Percentiles rank a stretch among this genome's conserved stretches.
These are phyloP conservation scores for Fistulina hepatica DNA, from an alignment of 1,284 basidiomycete species.

Conservation along the genomic window DNA sequence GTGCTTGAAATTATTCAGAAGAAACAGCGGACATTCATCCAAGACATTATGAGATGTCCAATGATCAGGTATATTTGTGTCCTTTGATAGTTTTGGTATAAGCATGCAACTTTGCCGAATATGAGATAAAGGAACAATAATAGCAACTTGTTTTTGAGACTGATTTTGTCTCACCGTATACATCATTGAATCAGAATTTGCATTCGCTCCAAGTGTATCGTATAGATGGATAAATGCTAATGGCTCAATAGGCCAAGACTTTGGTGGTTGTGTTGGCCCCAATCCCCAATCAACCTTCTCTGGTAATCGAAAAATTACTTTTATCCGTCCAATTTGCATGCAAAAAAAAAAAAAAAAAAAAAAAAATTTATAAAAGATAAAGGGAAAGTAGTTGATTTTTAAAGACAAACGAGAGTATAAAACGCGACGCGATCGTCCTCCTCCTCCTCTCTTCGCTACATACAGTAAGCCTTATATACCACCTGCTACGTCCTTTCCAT, in stretches of 20 bases:
- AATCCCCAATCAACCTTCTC: slow-evolving; percentile 1
- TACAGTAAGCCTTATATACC: too few relatives aligned
- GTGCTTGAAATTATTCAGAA: slow-evolving; percentile 2
- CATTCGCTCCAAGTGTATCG: not conserved
- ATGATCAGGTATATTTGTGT: too few relatives aligned
- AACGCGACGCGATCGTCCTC: too few relatives aligned
- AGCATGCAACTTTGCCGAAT: not conserved
- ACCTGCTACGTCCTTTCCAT: too few relatives aligned
- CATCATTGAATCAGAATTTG: too few relatives aligned
- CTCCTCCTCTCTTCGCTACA: too few relatives aligned
- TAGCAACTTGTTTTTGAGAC: not conserved
- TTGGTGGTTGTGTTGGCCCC: not conserved
- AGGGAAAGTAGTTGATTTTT: too few relatives aligned
- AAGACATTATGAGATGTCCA: slow-evolving; percentile 5
- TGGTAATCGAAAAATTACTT: slow-evolving; percentile 2
- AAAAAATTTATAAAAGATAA: too few relatives aligned
- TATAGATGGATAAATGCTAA: slow-evolving; percentile 1
- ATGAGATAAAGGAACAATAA: not conserved
- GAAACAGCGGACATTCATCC: not conserved
- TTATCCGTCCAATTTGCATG: slow-evolving; percentile 1
- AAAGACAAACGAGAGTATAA: too few relatives aligned
- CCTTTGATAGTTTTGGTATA: not conserved
- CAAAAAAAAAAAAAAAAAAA: too few relatives aligned
- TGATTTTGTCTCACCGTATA: not conserved
- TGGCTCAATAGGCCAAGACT: slow-evolving; percentile 1